A percentile compares a stretch with the other conserved stretches of the same genome.
phyloP scores from a whole-genome alignment of 2,329 filamentous ascomycete genomes.

The Blumeriella jaapii region DNA sequence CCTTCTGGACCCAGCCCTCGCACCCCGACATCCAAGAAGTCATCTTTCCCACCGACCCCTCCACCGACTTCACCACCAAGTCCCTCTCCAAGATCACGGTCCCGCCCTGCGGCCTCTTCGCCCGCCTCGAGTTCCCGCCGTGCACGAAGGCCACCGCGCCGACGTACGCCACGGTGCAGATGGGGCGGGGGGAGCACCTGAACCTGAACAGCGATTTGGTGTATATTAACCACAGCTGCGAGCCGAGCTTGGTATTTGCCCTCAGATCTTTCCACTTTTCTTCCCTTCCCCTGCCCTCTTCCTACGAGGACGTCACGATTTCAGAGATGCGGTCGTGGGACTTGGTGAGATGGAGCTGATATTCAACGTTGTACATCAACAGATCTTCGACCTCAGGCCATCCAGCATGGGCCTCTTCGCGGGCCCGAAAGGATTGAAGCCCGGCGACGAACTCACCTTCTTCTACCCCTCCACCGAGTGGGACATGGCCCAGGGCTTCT shows the following conservation, averaged over 20 bases:
- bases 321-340: neutral
- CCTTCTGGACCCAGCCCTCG: slow-evolving; percentile 49
- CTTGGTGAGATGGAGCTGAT: neutral
- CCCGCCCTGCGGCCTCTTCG: slow-evolving; percentile 52
- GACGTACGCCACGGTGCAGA: slow-evolving; percentile 55
- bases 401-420: slow-evolving; percentile 44
- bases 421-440: slow-evolving; percentile 41
- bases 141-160: slow-evolving; percentile 42
- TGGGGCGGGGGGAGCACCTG: slow-evolving; percentile 42
- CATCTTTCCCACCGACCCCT: slow-evolving; percentile 31
- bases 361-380: neutral
- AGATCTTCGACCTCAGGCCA: slow-evolving; percentile 51
- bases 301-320: neutral
- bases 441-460: slow-evolving; percentile 53
- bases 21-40: slow-evolving; percentile 48
- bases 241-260: slow-evolving; percentile 44
- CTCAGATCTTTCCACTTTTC: neutral
- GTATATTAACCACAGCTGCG: slow-evolving; percentile 59
- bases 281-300: neutral
- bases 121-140: slow-evolving; percentile 54
- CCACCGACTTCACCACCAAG: slow-evolving; percentile 45
- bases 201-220: slow-evolving; percentile 54
- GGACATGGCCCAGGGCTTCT: slow-evolving; percentile 61
- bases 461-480: slow-evolving; percentile 70
- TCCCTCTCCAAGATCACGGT: slow-evolving; percentile 44